Conservation (phyloP, 2,329 filamentous ascomycete genomes). For the Hypoxylon sp. region DNA sequence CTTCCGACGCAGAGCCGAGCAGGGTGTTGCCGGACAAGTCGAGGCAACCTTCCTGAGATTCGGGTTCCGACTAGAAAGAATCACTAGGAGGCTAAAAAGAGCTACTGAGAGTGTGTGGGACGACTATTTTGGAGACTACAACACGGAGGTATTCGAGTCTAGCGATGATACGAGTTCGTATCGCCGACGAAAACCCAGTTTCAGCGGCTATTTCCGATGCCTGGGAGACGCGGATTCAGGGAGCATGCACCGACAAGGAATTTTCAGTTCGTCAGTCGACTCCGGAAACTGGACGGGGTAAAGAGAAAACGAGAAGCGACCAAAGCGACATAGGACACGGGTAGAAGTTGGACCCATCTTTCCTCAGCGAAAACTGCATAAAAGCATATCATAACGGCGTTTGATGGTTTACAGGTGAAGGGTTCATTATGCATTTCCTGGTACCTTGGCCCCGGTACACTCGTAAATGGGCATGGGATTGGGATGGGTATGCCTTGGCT, state of each 20-base stretch:
- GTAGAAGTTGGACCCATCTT: neutral
- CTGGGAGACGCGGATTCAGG: neutral
- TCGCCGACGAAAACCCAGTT: neutral
- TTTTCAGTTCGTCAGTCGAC: slow-evolving; percentile 7
- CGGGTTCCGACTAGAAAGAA: neutral
- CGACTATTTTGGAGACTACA: slow-evolving; percentile 30
- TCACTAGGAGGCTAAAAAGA: slow-evolving; percentile 2
- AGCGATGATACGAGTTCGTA: neutral
- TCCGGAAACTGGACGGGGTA: neutral
- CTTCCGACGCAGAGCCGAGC: slow-evolving; percentile 21
- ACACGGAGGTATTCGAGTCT: slow-evolving; percentile 7
- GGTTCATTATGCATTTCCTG: slow-evolving; percentile 30
- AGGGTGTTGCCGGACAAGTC: slow-evolving; percentile 26
- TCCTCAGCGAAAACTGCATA: slow-evolving; percentile 23
- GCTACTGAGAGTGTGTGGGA: slow-evolving; percentile 20
- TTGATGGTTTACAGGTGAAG: slow-evolving; percentile 14
- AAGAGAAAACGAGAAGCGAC: neutral
- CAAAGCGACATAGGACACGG: neutral
- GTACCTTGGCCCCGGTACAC: slow-evolving; percentile 14
- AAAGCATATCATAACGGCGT: slow-evolving; percentile 34
- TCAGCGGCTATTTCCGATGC: neutral
- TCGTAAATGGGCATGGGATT: slow-evolving; percentile 14
- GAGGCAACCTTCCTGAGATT: slow-evolving; percentile 18
- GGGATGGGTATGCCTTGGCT: slow-evolving; percentile 15
- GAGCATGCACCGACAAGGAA: neutral